Conservation (phyloP, 176 grass and related monocot species). For the Paspalum vaginatum region DNA sequence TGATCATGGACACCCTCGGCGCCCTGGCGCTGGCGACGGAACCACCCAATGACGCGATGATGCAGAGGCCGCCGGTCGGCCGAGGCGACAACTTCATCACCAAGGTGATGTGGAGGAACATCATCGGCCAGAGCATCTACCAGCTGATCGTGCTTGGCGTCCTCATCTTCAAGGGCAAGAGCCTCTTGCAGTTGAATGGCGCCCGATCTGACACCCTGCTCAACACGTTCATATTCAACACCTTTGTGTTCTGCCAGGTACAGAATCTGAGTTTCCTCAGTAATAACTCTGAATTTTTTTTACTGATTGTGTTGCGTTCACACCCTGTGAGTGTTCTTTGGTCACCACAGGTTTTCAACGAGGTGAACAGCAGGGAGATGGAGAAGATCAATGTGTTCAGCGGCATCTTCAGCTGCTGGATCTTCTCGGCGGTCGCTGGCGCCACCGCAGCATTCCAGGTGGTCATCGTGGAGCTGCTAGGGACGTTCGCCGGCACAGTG, state of each 20-base stretch:
- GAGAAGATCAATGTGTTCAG: conserved; percentile 91
- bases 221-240: conserved; percentile 92
- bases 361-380: conserved; percentile 93
- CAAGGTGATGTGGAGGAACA: conserved; percentile 93
- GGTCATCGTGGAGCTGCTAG: conserved; percentile 77
- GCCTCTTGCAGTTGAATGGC: conserved; percentile 45
- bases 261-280: not conserved
- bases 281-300: not conserved
- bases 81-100: conserved; percentile 80
- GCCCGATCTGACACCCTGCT: conserved; percentile 40
- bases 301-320: not conserved
- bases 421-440: conserved; percentile 65
- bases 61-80: conserved; percentile 74
- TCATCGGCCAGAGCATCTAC: conserved; percentile 82
- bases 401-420: conserved; percentile 75
- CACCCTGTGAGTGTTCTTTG: not conserved
- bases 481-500: conserved; percentile 74
- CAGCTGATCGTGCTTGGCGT: conserved; percentile 78
- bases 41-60: conserved; percentile 65
- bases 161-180: conserved; percentile 67
- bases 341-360: conserved; percentile 76
- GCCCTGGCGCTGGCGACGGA: conserved; percentile 90
- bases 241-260: conserved; percentile 95
- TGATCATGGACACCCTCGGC: conserved; percentile 96
- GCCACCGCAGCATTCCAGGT: conserved; percentile 77